Base-by-base conservation (phyloP, 106 monocot genomes). In the Dioscorea zingiberensis region DNA sequence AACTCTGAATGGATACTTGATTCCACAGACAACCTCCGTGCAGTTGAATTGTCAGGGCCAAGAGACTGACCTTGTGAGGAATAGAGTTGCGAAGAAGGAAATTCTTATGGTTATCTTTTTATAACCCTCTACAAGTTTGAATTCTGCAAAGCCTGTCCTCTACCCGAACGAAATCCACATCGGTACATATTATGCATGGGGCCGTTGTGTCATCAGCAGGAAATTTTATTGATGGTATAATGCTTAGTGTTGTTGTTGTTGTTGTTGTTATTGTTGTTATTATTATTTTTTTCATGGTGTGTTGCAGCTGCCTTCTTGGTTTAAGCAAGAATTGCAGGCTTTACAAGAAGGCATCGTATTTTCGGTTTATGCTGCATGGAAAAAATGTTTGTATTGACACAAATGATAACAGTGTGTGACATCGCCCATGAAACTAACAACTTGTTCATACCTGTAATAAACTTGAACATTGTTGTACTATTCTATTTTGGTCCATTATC, bases 31-130 rank as follows among this genome's bases (percentile, higher is more conserved):
- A 84, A 81, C 56, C 83, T 87, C 25, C 76, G 68, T 28, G 78
- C 86, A 1, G 59, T 81, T 28, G 84, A 86, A 63, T 66, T 91
- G 29, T 91, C 91, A 18, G 81, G 80, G 19, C 91, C 91, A 30
- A 83, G 91, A 71, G n/a, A n/a, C n/a, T 91, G 70, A 81, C 25
- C 46, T 47, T 48, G 6, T 12, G 11, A 2, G 2, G 12, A 16
- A 51, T 7, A 51, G 4, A 51, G 51, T 38, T 19, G 51, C 3
- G 23, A 56, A 23, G 12, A 24, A 56, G 11, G 22, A 38, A 10
- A 2, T 38, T 56, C 4, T 55, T 22, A 9, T 23, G 38, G 21
- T 56, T 10, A 24, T 12, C 22, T 10, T 21, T 22, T 38, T 38
- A 10, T 56, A 0, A 56, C 0, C 28, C 16, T 51, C 53, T 55